A percentile compares a stretch with the other conserved stretches of the same genome.
phyloP scores from a whole-genome alignment of 2,329 filamentous ascomycete genomes.

The Fusarium coffeatum region DNA sequence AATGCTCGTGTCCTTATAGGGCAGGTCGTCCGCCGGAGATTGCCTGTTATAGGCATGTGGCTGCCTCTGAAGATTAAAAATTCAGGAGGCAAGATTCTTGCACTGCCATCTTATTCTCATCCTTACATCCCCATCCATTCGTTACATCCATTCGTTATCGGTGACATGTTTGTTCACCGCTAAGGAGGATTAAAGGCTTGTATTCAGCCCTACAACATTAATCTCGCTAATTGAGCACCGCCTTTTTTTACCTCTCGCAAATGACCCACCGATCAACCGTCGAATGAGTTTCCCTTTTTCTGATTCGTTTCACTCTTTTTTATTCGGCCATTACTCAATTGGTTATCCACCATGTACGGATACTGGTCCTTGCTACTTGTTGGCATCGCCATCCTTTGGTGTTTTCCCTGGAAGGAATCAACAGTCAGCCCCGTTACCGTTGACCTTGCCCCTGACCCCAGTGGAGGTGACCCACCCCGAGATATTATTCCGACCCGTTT shows the following conservation, averaged over 20 bases:
- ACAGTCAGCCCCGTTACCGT: not conserved
- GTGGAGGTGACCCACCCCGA: constrained; percentile 10
- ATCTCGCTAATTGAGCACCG: not conserved
- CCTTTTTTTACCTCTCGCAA: not conserved
- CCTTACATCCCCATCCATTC: too few species aligned
- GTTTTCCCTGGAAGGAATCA: not conserved
- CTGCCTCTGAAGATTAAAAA: not conserved
- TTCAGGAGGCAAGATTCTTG: not conserved
- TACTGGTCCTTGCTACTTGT: not conserved
- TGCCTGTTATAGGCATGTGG: not conserved
- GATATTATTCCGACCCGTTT: constrained; percentile 26
- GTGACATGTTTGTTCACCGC: not conserved
- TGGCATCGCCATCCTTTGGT: not conserved
- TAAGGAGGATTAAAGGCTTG: not conserved
- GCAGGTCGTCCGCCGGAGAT: not conserved
- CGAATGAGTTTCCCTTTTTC: not conserved
- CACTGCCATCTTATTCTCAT: too few species aligned
- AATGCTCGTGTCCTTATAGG: not conserved
- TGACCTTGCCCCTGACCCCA: not conserved
- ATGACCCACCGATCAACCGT: not conserved
- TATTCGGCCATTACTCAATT: too few species aligned
- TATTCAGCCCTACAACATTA: constrained; percentile 3
- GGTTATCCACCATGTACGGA: not conserved
- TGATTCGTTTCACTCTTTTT: not conserved
- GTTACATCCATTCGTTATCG: too few species aligned